Evolutionary conservation across 352 stramenopile species (phyloP).

Genomic region (Saprolegnia diclina): DNA sequence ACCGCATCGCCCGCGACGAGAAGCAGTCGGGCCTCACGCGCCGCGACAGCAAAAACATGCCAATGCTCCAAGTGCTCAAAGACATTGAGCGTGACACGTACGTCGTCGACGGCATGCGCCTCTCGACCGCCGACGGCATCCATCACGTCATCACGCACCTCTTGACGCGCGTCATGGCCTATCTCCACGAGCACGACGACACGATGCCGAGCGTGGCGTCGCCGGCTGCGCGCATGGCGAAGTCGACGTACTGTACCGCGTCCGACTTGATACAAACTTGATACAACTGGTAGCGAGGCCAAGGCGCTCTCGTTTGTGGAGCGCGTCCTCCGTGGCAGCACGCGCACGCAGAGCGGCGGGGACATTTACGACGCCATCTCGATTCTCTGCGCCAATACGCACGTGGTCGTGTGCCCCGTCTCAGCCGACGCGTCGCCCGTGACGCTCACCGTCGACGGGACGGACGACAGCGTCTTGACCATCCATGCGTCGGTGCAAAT

Average conservation of each 20-base stretch:
- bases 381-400: constrained; percentile 52
- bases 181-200: constrained; percentile 2
- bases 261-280: constrained; percentile 32
- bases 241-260: constrained; percentile 22
- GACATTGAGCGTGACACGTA: constrained; percentile 66
- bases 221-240: constrained; percentile 27
- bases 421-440: constrained; percentile 59
- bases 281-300: constrained; percentile 41
- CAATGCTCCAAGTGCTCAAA: constrained; percentile 73
- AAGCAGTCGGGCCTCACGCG: constrained; percentile 8
- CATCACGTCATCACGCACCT: constrained; percentile 20
- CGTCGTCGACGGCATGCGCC: constrained; percentile 48
- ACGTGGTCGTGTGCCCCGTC: constrained; percentile 54
- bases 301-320: constrained; percentile 62
- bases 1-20: constrained; percentile 42
- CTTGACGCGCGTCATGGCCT: constrained; percentile 7
- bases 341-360: constrained; percentile 63
- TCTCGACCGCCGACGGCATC: constrained; percentile 31
- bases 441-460: constrained; percentile 40
- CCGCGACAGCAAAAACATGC: constrained; percentile 52
- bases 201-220: constrained; percentile 2
- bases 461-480: constrained; percentile 35
- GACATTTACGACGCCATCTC: constrained; percentile 80
- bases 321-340: constrained; percentile 57
- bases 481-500: constrained; percentile 61